Evolutionary conservation across 2,329 filamentous ascomycete species (phyloP), one percentile per base, ranked within the genome.

Genomic region (Talaromyces sp.): DNA sequence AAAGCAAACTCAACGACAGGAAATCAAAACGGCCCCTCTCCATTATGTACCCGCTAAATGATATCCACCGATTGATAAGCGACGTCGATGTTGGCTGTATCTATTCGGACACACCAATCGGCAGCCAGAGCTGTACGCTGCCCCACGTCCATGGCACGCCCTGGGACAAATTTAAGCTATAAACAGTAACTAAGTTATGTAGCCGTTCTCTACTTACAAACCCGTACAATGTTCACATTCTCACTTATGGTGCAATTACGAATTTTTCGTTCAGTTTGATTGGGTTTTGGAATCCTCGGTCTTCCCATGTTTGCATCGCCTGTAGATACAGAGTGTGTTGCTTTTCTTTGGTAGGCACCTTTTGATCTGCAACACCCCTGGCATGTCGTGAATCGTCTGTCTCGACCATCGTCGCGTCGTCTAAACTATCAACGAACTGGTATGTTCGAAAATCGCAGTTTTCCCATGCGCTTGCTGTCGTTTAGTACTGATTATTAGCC

Each of bases 391-490:
- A 68, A 39, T 63, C 25, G 25, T 61, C 45, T 41, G 65, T 68
- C 22, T 68, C 67, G 19, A 67, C 39, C 19, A 68, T 58, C 17
- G 39, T 49, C 35, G 65, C 65, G 37, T 68, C 65, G 31, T 62
- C 57, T 41, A 59, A 22, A 27, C 47, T 39, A 22, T 33, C 39
- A 22, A 31, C 39, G 37, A 68, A 68, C 17, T 37, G 19, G 41
- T 68, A 68, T 10, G 54, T 64, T 25, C 67, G 65, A 19, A 65
- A 68, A 11, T 67, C 62, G 35, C 62, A 62, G 33, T 67, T 67
- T 35, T 65, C 33, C 67, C 67, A 68, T 9, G 67, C 57, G 31
- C 62, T 65, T 19, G 67, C 67, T 68, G 31, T 54, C 19, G 15
- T 52, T 6, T 3, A 7, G 10, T 33, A n/a, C 6, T 31, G 35